A percentile compares a stretch with the other conserved stretches of the same genome.
Evolutionary conservation across 306 rosid genomes (phyloP).

Genomic region (Sicyos edulis): DNA sequence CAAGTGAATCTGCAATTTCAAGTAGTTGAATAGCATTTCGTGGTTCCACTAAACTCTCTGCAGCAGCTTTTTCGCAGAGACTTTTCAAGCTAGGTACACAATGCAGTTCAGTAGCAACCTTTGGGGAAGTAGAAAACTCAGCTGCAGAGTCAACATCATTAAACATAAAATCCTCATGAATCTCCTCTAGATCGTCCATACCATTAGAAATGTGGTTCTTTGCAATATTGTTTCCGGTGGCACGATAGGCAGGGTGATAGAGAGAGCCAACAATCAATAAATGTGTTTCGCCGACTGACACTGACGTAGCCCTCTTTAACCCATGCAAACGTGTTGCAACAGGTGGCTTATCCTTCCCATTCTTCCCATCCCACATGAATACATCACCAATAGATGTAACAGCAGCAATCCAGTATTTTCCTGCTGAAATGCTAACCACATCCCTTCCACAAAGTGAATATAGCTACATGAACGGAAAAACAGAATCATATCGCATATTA

Average conservation of each 20-base stretch:
- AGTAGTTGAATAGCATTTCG: constrained; percentile 80
- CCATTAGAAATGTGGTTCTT: constrained; percentile 35
- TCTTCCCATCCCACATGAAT: constrained; percentile 92
- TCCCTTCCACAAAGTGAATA: constrained; percentile 65
- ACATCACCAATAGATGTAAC: constrained; percentile 86
- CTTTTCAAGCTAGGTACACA: constrained; percentile 68
- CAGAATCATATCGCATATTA: neutral
- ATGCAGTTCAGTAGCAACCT: constrained; percentile 33
- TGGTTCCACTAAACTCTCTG: constrained; percentile 85
- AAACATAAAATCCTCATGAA: constrained; percentile 56
- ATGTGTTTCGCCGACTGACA: constrained; percentile 92
- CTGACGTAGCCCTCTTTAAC: constrained; percentile 77
- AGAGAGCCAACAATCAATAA: constrained; percentile 67
- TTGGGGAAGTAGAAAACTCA: constrained; percentile 26
- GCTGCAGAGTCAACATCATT: constrained; percentile 44
- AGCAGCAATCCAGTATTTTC: constrained; percentile 86
- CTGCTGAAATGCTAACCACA: constrained; percentile 69
- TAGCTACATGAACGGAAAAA: constrained; percentile 34
- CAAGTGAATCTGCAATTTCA: constrained; percentile 85
- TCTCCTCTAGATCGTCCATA: constrained; percentile 47
- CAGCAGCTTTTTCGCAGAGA: constrained; percentile 82
- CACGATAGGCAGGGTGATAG: constrained; percentile 66
- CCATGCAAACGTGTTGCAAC: constrained; percentile 67
- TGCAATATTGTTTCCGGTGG: constrained; percentile 29
- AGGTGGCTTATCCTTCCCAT: constrained; percentile 70